Conservation (phyloP, 257 asterid species). For the Linderniella brevidens region DNA sequence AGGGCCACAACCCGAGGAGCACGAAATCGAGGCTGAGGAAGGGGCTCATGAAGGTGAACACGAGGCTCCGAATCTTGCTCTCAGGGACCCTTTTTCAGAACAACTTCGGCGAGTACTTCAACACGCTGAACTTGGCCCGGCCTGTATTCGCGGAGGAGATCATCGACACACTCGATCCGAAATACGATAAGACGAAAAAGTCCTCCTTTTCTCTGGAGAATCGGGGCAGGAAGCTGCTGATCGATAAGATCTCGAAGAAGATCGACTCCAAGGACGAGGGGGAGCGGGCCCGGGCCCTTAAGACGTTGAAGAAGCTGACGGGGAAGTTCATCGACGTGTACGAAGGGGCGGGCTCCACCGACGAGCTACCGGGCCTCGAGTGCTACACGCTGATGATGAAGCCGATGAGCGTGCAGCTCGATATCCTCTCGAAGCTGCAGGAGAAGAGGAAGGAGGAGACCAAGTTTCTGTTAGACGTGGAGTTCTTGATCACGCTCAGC, state of each 20-base stretch:
- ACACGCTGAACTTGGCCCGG: slow-evolving; percentile 78
- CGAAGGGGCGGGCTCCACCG: slow-evolving; percentile 57
- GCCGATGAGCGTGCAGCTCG: slow-evolving; percentile 66
- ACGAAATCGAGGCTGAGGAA: slow-evolving; percentile 87
- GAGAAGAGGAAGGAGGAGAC: slow-evolving; percentile 60
- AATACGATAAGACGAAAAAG: slow-evolving; percentile 50
- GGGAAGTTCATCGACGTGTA: slow-evolving; percentile 72
- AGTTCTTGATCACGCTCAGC: slow-evolving; percentile 77
- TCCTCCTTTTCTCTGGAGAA: slow-evolving; percentile 59
- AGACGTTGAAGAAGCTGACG: slow-evolving; percentile 55
- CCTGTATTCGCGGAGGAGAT: slow-evolving; percentile 77
- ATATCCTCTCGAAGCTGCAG: slow-evolving; percentile 53
- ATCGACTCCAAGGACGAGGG: slow-evolving; percentile 53
- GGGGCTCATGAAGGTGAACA: slow-evolving; percentile 78
- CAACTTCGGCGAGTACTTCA: slow-evolving; percentile 92
- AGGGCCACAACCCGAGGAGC: slow-evolving; percentile 97
- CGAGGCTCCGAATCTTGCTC: slow-evolving; percentile 69
- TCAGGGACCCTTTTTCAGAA: slow-evolving; percentile 94
- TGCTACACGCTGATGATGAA: slow-evolving; percentile 96
- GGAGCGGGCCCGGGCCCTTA: slow-evolving; percentile 62
- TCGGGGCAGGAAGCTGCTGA: slow-evolving; percentile 67
- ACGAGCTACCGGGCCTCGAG: slow-evolving; percentile 77
- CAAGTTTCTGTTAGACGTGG: slow-evolving; percentile 82
- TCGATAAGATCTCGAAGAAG: slow-evolving; percentile 62
- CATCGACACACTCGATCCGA: slow-evolving; percentile 71